Conservation (phyloP, 208 protist genomes). For the Naegleria fowleri region DNA sequence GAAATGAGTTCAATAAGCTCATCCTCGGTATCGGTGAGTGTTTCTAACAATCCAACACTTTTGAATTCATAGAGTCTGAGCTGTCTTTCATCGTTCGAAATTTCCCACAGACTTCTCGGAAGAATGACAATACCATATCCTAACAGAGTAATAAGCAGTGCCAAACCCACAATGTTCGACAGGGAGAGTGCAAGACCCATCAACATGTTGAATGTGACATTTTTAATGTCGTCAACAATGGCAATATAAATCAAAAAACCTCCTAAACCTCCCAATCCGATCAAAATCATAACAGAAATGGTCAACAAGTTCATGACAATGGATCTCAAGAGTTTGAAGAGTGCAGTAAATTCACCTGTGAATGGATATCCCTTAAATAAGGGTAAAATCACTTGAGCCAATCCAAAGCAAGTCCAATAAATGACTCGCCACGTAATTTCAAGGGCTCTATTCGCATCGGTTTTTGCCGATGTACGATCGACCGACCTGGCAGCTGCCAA, state of each 20-base stretch:
- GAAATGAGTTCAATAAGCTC: background rate
- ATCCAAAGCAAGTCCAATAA: background rate
- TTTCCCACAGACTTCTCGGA: background rate
- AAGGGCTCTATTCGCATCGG: background rate
- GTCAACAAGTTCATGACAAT: background rate
- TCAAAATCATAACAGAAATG: background rate
- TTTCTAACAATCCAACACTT: background rate
- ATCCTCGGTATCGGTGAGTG: background rate
- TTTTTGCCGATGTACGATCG: background rate
- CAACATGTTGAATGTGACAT: background rate
- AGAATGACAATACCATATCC: conserved; percentile 8
- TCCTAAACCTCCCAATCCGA: background rate
- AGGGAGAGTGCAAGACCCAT: background rate
- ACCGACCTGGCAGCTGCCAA: background rate
- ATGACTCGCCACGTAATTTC: background rate
- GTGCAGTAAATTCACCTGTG: background rate
- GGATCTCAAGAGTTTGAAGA: background rate
- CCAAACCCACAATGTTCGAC: background rate
- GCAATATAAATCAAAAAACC: background rate
- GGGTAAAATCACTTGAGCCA: background rate
- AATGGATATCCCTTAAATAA: background rate
- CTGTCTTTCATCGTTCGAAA: background rate
- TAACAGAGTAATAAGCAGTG: background rate
- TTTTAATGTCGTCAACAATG: background rate
- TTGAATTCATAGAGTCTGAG: background rate